A percentile compares a stretch with the other conserved stretches of the same genome.
Conservation (phyloP, 768 basidiomycete species). For the Termitomyces sp. region DNA sequence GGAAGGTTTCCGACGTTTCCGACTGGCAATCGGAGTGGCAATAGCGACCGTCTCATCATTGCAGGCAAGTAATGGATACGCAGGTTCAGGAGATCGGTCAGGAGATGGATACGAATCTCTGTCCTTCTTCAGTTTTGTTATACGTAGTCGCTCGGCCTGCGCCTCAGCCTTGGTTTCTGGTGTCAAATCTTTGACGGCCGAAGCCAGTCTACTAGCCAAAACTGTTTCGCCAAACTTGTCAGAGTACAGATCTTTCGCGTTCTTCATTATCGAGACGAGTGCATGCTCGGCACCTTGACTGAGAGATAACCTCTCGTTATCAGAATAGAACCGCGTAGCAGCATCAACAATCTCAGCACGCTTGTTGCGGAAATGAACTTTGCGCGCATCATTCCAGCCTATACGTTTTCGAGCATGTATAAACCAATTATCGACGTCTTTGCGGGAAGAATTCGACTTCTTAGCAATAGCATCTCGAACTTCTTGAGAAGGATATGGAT, state of each 20-base stretch:
- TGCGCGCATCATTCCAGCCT: no score
- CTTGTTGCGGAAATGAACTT: no score
- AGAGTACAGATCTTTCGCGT: constrained; percentile 17
- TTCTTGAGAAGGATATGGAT: no score
- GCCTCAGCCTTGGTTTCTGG: constrained; percentile 16
- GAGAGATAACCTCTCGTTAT: constrained; percentile 17
- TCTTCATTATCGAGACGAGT: constrained; percentile 18
- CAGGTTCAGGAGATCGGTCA: constrained; percentile 11
- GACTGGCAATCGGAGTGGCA: no score
- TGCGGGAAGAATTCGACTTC: no score
- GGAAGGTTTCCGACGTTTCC: constrained; percentile 12
- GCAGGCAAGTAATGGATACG: no score
- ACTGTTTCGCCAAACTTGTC: constrained; percentile 21
- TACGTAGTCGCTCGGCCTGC: constrained; percentile 5
- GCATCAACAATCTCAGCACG: constrained; percentile 36
- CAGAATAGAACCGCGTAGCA: constrained; percentile 28
- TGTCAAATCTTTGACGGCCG: constrained; percentile 23
- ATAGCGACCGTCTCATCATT: no score
- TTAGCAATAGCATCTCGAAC: no score
- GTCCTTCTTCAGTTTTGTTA: background rate
- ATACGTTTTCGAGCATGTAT: no score
- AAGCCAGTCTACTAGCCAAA: constrained; percentile 23
- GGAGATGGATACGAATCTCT: constrained; percentile 18
- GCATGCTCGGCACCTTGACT: constrained; percentile 16
- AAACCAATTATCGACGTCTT: no score